Percentiles rank a stretch among this genome's conserved stretches.
phyloP scores from a whole-genome alignment of 768 basidiomycete species.

The Vararia minispora region DNA sequence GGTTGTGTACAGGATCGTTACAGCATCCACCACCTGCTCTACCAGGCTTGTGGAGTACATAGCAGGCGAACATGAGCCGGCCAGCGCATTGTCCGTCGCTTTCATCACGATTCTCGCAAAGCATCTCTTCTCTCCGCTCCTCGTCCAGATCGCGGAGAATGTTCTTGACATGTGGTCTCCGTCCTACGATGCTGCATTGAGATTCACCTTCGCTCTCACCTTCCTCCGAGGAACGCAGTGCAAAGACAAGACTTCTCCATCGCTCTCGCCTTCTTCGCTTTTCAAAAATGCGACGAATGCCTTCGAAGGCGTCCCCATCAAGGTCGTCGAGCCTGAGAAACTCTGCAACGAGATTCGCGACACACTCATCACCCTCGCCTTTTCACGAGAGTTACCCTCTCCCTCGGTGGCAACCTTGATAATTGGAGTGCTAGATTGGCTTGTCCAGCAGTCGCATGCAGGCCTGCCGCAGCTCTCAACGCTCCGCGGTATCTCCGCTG shows the following conservation, averaged over 20 bases:
- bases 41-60: conserved; percentile 35
- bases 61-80: conserved; percentile 31
- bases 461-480: conserved; percentile 31
- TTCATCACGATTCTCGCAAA: conserved; percentile 37
- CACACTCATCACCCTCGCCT: conserved; percentile 21
- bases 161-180: conserved; percentile 18
- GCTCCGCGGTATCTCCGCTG: conserved; percentile 36
- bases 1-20: conserved; percentile 35
- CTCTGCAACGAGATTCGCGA: conserved; percentile 27
- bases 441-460: conserved; percentile 25
- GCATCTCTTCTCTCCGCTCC: conserved; percentile 32
- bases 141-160: conserved; percentile 30
- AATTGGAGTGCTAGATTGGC: conserved; percentile 44
- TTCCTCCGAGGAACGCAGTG: conserved; percentile 19
- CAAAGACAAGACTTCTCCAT: conserved; percentile 10
- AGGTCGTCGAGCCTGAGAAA: conserved; percentile 9
- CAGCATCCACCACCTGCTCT: conserved; percentile 26
- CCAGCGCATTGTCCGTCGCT: conserved; percentile 27
- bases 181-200: conserved; percentile 19
- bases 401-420: conserved; percentile 28
- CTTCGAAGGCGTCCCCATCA: conserved; percentile 6
- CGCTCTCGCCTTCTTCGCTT: conserved; percentile 15
- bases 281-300: conserved; percentile 7
- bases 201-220: conserved; percentile 17
- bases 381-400: conserved; percentile 17